Base-by-base conservation (phyloP, 306 rosid genomes). In the Macrotyloma uniflorum region DNA sequence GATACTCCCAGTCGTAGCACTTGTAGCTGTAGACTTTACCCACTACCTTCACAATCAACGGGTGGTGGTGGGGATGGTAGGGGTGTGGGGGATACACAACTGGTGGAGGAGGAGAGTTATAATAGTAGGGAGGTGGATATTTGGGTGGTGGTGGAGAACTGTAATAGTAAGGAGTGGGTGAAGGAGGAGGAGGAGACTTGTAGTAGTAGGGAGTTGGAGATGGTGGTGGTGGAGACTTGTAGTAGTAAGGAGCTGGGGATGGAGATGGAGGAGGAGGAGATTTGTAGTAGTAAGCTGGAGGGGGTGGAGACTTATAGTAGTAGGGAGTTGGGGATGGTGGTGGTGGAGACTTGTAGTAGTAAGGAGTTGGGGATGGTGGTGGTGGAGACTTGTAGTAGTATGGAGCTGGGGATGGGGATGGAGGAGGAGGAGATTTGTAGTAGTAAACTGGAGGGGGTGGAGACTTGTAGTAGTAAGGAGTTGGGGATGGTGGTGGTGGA, bases 1-100 rank as follows among this genome's bases (percentile, higher is more conserved):
- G 93, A 54, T 94, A 78, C 13, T 64, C 84, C 95, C 93, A 88
- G 9, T 94, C 84, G 3, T 94, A 94, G 88, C 96, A 94, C 86
- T 82, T 83, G 82, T 79, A 92, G 87, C 89, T 87, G 70, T 94
- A 94, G 40, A 94, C 98, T 78, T 84, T 92, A 76, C 98, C 98
- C n/a, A 92, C 91, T 18, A 94, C 98, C 88, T 89, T 94, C n/a
- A 90, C 88, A 4, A 94, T 63, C 59, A 87, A 69, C 2, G 91
- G 88, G 46, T 85, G 94, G 32, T 70, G 91, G 84, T 84, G 59
- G 10, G 79, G 87, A 88, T 30, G 57, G 77, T 83, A 62, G 22
- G 83, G 85, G 69, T 68, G 84, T 51, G 90, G 90, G 35, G 90
- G 88, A 24, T 85, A 82, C 30, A 49, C 63, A 46, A 32, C 76